Conservation (phyloP, 768 basidiomycete genomes). For the Boletus sensibilis region DNA sequence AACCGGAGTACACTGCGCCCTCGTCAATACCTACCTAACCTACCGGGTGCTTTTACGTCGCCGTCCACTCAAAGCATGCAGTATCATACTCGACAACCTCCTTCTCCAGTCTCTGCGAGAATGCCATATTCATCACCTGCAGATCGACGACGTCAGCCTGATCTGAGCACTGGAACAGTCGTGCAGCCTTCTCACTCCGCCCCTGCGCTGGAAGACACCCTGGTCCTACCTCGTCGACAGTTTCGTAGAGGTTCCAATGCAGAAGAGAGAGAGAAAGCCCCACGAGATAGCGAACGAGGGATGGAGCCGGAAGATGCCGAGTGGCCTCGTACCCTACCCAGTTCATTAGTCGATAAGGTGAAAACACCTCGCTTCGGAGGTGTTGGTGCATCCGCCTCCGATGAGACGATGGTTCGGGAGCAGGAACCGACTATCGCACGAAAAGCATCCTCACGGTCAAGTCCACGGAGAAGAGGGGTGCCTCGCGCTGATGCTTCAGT, state of each 20-base stretch:
- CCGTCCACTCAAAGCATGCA: slow-evolving; percentile 43
- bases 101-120: slow-evolving; percentile 35
- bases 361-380: slow-evolving; percentile 15
- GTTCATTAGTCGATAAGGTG: slow-evolving; percentile 17
- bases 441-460: slow-evolving; percentile 17
- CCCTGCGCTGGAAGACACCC: slow-evolving; percentile 33
- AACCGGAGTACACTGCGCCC: slow-evolving; percentile 46
- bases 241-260: slow-evolving; percentile 29
- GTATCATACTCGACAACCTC: slow-evolving; percentile 39
- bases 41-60: slow-evolving; percentile 27
- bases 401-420: slow-evolving; percentile 23
- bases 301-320: slow-evolving; percentile 21
- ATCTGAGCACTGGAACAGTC: slow-evolving; percentile 15
- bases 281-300: slow-evolving; percentile 26
- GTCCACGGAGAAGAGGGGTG: slow-evolving; percentile 20
- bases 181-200: slow-evolving; percentile 30
- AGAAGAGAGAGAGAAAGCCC: slow-evolving; percentile 24
- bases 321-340: slow-evolving; percentile 15
- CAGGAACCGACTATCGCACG: slow-evolving; percentile 14
- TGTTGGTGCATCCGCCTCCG: slow-evolving; percentile 18
- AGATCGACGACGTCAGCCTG: slow-evolving; percentile 29
- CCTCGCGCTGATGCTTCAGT: slow-evolving; percentile 23
- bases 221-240: slow-evolving; percentile 24
- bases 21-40: slow-evolving; percentile 32
- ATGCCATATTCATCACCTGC: slow-evolving; percentile 20